Evolutionary conservation across 2,329 filamentous ascomycete genomes (phyloP).

Genomic region (Trichoderma koningii): DNA sequence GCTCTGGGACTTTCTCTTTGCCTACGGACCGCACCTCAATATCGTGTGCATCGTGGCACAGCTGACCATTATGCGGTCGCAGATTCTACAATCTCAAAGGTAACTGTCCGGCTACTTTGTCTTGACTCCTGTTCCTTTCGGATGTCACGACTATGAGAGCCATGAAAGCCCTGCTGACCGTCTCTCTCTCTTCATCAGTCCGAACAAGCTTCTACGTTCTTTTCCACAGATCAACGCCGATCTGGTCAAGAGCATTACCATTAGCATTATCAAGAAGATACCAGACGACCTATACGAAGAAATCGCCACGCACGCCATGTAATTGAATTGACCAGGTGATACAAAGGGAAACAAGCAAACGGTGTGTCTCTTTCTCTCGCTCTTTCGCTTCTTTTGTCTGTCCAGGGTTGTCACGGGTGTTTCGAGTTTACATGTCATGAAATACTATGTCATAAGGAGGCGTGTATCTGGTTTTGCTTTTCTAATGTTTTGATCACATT

Average conservation of each 20-base stretch:
- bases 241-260: slow-evolving; percentile 79
- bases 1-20: slow-evolving; percentile 96
- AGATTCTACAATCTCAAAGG: slow-evolving; percentile 82
- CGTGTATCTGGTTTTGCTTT: too few species aligned
- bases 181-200: slow-evolving; percentile 54
- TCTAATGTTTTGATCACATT: not conserved
- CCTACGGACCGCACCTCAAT: slow-evolving; percentile 92
- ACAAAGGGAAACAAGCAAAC: too few species aligned
- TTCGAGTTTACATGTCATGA: not conserved
- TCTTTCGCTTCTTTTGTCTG: not conserved
- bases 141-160: not conserved
- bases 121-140: not conserved
- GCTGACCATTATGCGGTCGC: slow-evolving; percentile 81
- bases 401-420: too few species aligned
- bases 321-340: not conserved
- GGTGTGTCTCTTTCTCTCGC: not conserved
- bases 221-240: slow-evolving; percentile 83
- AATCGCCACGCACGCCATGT: slow-evolving; percentile 84
- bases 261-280: slow-evolving; percentile 85
- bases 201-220: slow-evolving; percentile 86
- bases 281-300: slow-evolving; percentile 88
- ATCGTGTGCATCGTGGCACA: slow-evolving; percentile 96
- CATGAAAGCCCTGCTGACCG: slow-evolving; percentile 28
- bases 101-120: slow-evolving; percentile 41
- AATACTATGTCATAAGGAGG: too few species aligned